Percentiles rank a stretch among this genome's conserved stretches.
Evolutionary conservation across 1,139 yeast genomes (phyloP).

Genomic region (Debaryomyces udenii): DNA sequence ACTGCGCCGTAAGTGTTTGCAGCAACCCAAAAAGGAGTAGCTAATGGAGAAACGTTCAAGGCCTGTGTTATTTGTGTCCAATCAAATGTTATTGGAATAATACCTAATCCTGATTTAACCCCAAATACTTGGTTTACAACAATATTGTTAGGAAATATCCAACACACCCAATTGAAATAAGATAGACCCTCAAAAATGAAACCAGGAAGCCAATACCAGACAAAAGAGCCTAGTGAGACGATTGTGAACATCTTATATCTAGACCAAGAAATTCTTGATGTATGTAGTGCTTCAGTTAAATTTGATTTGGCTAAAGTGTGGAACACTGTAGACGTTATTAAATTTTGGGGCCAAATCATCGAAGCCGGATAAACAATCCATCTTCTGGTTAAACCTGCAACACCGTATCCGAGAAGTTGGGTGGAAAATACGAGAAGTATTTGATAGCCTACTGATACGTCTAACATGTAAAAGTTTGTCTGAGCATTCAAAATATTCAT

Average conservation of each 20-base stretch:
- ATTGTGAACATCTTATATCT: slow-evolving; percentile 25
- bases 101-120: slow-evolving; percentile 50
- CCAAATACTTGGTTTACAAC: slow-evolving; percentile 59
- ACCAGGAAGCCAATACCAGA: slow-evolving; percentile 28
- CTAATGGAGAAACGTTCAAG: slow-evolving; percentile 20
- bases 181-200: slow-evolving; percentile 39
- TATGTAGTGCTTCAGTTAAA: slow-evolving; percentile 18
- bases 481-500: slow-evolving; percentile 49
- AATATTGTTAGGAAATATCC: slow-evolving; percentile 36
- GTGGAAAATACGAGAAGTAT: slow-evolving; percentile 41
- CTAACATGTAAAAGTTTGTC: slow-evolving; percentile 42
- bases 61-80: slow-evolving; percentile 52
- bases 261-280: slow-evolving; percentile 20
- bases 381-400: slow-evolving; percentile 24
- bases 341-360: slow-evolving; percentile 29
- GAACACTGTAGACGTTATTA: slow-evolving; percentile 29
- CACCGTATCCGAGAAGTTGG: slow-evolving; percentile 27
- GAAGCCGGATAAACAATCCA: slow-evolving; percentile 29
- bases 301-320: slow-evolving; percentile 21
- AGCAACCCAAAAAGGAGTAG: slow-evolving; percentile 23
- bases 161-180: slow-evolving; percentile 31
- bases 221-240: slow-evolving; percentile 20
- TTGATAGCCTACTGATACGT: slow-evolving; percentile 51
- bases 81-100: slow-evolving; percentile 59
- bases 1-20: slow-evolving; percentile 23